Evolutionary conservation across 176 grass and related monocot genomes (phyloP), one percentile per base, ranked within the genome.

Genomic region (Hyparrhenia diplandra): DNA sequence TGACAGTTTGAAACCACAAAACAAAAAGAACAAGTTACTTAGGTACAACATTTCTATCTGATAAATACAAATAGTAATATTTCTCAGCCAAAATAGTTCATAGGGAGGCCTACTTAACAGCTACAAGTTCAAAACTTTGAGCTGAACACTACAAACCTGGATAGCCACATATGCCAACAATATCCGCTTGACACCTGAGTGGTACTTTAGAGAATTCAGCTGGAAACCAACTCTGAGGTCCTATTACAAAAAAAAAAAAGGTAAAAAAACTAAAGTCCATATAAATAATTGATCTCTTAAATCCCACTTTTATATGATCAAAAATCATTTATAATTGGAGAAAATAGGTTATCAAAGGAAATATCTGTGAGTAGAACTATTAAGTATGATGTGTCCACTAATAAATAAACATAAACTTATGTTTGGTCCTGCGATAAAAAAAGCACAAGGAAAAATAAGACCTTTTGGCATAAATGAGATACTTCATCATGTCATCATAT

Each of bases 131-230:
- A 4, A 37, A 80, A 34, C 13, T 57, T 67, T 41, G 77, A 25
- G 27, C 45, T 58, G 6, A 10, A 60, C 29, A 62, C 40, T 65
- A 89, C 73, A 57, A 71, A 98, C 96, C 96, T 87, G 96, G 90
- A 79, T 95, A 89, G 18, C 96, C 96, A 86, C 36, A 76, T 51
- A 95, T 89, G 42, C 96, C 96, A 17, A 95, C 88, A 88, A 95
- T 91, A 86, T 98, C 96, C 88, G 86, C 52, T 98, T 98, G 67
- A 95, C 82, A 88, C 80, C 75, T 42, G 92, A 78, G 67, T 98
- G 90, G 51, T 82, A 86, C 58, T 14, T n/a, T 95, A 32, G 73
- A 70, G 77, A 98, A 98, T 85, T 95, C 92, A 76, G 58, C 7
- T 77, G 28, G 91, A n/a, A n/a, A n/a, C 82, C 88, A 90, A 74